Evolutionary conservation across 495 filamentous ascomycete species (phyloP).

Genomic region (Aspergillus bertholletiae): DNA sequence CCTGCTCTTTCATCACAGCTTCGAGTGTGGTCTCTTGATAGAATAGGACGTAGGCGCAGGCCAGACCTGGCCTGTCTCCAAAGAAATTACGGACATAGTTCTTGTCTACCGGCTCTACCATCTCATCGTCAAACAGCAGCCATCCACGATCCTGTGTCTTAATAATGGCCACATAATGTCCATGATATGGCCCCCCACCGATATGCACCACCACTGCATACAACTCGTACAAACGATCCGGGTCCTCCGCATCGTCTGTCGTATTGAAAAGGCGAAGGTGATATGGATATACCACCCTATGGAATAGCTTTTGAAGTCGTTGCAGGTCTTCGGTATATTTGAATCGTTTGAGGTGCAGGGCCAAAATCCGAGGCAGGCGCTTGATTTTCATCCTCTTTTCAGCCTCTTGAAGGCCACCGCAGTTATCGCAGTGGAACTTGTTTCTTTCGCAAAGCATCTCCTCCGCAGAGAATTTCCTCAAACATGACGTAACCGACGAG

Average conservation of each 20-base stretch:
- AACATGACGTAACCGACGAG: constrained; percentile 91
- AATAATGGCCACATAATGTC: constrained; percentile 96
- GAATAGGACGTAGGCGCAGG: constrained; percentile 95
- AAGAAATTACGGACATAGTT: constrained; percentile 98
- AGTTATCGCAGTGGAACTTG: constrained; percentile 98
- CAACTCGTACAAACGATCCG: constrained; percentile 90
- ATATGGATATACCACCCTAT: constrained; percentile 95
- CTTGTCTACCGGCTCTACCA: constrained; percentile 97
- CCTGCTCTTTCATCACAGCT: constrained; percentile 78
- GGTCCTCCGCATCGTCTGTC: constrained; percentile 93
- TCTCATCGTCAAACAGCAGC: constrained; percentile 95
- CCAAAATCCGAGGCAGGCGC: constrained; percentile 83
- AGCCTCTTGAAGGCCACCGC: constrained; percentile 93
- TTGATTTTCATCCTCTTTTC: constrained; percentile 99
- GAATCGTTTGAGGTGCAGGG: constrained; percentile 92
- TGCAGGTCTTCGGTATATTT: constrained; percentile 96
- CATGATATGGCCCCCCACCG: constrained; percentile 95
- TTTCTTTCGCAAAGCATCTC: constrained; percentile 99
- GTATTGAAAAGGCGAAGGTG: constrained; percentile 97
- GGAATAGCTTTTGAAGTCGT: constrained; percentile 91
- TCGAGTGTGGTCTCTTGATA: constrained; percentile 96
- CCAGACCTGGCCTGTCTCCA: constrained; percentile 83
- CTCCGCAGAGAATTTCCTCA: constrained; percentile 93
- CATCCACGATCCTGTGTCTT: constrained; percentile 96
- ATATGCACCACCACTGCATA: constrained; percentile 99